A percentile compares a stretch with the other conserved stretches of the same genome.
Conservation (phyloP, 2,329 filamentous ascomycete species). For the Cladosporium sp. region DNA sequence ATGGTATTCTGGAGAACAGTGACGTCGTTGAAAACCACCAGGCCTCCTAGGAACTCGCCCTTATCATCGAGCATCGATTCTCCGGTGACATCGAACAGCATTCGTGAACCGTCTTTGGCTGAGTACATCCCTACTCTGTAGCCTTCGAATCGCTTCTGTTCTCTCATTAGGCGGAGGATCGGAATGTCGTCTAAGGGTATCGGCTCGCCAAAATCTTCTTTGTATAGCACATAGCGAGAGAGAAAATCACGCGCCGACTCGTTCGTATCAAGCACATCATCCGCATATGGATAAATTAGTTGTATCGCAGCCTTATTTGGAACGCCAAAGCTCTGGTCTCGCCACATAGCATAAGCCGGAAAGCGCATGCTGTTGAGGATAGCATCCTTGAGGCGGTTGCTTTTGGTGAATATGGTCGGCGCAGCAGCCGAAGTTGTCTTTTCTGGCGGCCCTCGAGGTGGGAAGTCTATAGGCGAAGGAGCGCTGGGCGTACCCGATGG, state of each 20-base stretch:
- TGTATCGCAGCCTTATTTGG: slow-evolving; percentile 62
- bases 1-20: slow-evolving; percentile 68
- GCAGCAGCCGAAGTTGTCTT: slow-evolving; percentile 51
- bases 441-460: slow-evolving; percentile 62
- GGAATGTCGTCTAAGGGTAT: slow-evolving; percentile 61
- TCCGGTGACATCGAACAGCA: slow-evolving; percentile 63
- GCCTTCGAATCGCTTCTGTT: slow-evolving; percentile 55
- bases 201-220: slow-evolving; percentile 60
- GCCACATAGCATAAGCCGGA: slow-evolving; percentile 77
- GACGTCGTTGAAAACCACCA: slow-evolving; percentile 69
- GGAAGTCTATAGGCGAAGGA: slow-evolving; percentile 59
- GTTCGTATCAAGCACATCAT: slow-evolving; percentile 33
- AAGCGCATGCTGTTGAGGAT: slow-evolving; percentile 70
- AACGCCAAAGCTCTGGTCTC: slow-evolving; percentile 68
- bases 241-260: slow-evolving; percentile 49
- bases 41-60: slow-evolving; percentile 68
- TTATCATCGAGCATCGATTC: slow-evolving; percentile 63
- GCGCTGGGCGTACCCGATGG: slow-evolving; percentile 37
- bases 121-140: slow-evolving; percentile 62
- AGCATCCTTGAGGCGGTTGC: slow-evolving; percentile 71
- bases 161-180: slow-evolving; percentile 60
- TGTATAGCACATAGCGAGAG: slow-evolving; percentile 58
- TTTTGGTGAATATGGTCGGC: slow-evolving; percentile 67
- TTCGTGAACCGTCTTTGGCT: slow-evolving; percentile 46
- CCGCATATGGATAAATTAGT: slow-evolving; percentile 32